These are phyloP conservation scores for Oldenlandia corymbosa DNA, from an alignment of 257 asterid species.

Conservation along the genomic window DNA sequence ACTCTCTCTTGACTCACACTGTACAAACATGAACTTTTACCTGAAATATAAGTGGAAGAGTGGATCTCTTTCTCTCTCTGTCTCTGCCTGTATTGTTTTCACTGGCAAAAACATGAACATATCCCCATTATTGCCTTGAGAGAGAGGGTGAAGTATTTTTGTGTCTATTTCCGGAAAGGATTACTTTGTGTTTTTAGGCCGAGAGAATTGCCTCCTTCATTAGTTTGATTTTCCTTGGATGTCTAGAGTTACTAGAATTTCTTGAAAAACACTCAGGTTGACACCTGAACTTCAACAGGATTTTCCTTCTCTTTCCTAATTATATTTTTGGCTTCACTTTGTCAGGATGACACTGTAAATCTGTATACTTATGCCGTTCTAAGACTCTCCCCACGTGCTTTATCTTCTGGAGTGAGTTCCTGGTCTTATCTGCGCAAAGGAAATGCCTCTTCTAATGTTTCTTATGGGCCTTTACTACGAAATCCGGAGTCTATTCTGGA, in stretches of 20 bases:
- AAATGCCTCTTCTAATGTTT: constrained; percentile 36
- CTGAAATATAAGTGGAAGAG: neutral
- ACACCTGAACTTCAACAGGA: neutral
- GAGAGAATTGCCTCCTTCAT: neutral
- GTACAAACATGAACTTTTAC: neutral
- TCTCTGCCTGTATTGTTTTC: neutral
- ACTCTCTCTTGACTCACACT: constrained; percentile 7
- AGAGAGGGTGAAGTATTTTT: neutral
- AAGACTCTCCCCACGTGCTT: constrained; percentile 85
- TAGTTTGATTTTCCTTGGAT: neutral
- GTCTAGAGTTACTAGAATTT: neutral
- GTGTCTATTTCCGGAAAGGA: constrained; percentile 4
- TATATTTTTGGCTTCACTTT: constrained; percentile 1
- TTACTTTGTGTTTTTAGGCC: neutral
- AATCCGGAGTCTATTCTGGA: constrained; percentile 28
- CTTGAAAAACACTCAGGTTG: neutral
- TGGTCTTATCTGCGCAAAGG: constrained; percentile 65
- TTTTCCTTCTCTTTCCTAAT: neutral
- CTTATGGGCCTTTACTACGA: constrained; percentile 3
- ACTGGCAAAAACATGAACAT: neutral
- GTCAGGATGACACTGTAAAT: constrained; percentile 73
- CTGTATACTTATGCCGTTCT: constrained; percentile 77
- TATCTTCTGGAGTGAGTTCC: constrained; percentile 65
- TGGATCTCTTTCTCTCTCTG: neutral
- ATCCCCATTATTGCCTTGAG: no score